Evolutionary conservation across 2,329 filamentous ascomycete genomes (phyloP).

Genomic region (Botrytis medusae): DNA sequence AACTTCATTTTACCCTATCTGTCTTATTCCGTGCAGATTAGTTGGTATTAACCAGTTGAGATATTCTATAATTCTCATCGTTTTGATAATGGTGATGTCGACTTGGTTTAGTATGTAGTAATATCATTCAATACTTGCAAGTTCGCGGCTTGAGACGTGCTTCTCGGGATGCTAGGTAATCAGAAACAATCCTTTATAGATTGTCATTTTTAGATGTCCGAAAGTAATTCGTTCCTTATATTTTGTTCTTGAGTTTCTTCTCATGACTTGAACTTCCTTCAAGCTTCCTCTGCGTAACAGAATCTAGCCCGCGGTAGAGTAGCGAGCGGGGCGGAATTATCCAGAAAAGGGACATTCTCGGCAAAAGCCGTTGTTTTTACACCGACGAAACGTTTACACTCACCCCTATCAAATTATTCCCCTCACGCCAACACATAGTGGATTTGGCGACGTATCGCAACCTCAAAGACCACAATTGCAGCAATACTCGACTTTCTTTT

Average conservation of each 20-base stretch:
- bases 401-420: slow-evolving; percentile 8
- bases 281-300: neutral
- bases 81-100: neutral
- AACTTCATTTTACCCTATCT: neutral
- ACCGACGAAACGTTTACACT: neutral
- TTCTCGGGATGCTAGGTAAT: too few relatives aligned
- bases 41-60: neutral
- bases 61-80: neutral
- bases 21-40: neutral
- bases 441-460: slow-evolving; percentile 39
- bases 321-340: neutral
- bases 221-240: neutral
- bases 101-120: neutral
- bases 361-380: neutral
- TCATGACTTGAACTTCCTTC: neutral
- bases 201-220: too few relatives aligned
- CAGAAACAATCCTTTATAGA: neutral
- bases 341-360: neutral
- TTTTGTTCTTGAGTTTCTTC: neutral
- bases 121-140: neutral
- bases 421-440: slow-evolving; percentile 19
- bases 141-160: too few relatives aligned
- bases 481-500: slow-evolving; percentile 28
- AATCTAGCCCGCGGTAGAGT: neutral
- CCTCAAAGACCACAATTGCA: slow-evolving; percentile 21